These are phyloP conservation scores for Geotrichum fermentans DNA, from an alignment of 1,139 yeast genomes.

Conservation along the genomic window DNA sequence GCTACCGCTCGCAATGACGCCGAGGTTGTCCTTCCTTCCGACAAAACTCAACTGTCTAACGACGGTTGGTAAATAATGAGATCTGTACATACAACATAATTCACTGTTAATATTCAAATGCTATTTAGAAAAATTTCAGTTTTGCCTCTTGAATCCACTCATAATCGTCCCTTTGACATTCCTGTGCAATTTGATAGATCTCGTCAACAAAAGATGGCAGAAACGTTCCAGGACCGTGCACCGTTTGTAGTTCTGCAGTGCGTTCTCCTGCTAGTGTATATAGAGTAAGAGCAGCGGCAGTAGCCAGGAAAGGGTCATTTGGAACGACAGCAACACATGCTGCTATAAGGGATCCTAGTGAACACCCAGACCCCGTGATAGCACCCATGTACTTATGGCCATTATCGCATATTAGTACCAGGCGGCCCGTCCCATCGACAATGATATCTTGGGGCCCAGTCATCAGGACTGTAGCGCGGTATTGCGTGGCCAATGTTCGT, in stretches of 20 bases:
- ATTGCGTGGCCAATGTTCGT: constrained; percentile 49
- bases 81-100: neutral
- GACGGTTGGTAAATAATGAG: constrained; percentile 24
- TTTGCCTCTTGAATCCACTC: constrained; percentile 23
- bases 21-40: constrained; percentile 21
- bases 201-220: constrained; percentile 46
- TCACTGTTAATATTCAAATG: neutral
- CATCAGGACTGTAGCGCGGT: constrained; percentile 63
- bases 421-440: constrained; percentile 41
- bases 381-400: constrained; percentile 65
- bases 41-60: constrained; percentile 22
- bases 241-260: constrained; percentile 42
- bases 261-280: constrained; percentile 53
- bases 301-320: constrained; percentile 41
- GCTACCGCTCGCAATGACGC: constrained; percentile 19
- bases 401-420: constrained; percentile 44
- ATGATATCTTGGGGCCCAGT: constrained; percentile 55
- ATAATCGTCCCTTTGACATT: constrained; percentile 21
- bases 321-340: constrained; percentile 46
- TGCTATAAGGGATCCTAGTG: constrained; percentile 70
- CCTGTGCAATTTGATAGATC: constrained; percentile 33
- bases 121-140: neutral
- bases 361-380: constrained; percentile 89
- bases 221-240: constrained; percentile 50
- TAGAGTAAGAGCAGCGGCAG: constrained; percentile 53